phyloP scores from a whole-genome alignment of 108 stramenopile species.

The Nitzschia inconspicua region DNA sequence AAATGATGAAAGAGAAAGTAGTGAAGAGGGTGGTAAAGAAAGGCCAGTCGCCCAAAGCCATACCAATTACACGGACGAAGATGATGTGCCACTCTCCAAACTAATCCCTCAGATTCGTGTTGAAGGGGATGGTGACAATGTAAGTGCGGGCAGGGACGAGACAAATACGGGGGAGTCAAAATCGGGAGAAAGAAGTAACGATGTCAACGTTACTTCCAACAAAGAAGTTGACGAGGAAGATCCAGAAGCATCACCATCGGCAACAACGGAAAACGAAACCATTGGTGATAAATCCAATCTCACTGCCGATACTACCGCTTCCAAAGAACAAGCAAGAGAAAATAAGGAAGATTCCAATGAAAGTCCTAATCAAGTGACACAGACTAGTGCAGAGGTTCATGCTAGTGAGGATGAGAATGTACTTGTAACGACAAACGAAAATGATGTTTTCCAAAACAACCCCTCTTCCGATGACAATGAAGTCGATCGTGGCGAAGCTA shows the following conservation, averaged over 20 bases:
- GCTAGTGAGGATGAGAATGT: too few species aligned
- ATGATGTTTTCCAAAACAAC: too few species aligned
- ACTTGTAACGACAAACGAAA: too few species aligned
- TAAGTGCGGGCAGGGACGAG: background rate
- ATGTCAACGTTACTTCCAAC: background rate
- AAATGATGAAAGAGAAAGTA: too few species aligned
- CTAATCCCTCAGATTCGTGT: background rate
- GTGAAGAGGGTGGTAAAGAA: too few species aligned
- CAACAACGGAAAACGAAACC: background rate
- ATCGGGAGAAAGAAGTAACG: background rate
- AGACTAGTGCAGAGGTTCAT: too few species aligned
- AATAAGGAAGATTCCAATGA: too few species aligned
- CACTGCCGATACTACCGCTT: background rate
- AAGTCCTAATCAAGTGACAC: too few species aligned
- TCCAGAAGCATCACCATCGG: background rate
- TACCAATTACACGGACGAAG: slow-evolving; percentile 2
- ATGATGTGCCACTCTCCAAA: slow-evolving; percentile 10
- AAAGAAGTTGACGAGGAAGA: background rate
- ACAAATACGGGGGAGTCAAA: background rate
- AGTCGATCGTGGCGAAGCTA: too few species aligned
- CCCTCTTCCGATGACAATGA: too few species aligned
- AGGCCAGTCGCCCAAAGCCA: background rate
- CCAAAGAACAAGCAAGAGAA: too few species aligned
- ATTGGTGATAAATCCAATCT: background rate
- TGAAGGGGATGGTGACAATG: background rate